Evolutionary conservation across 768 basidiomycete genomes (phyloP), one percentile per base, ranked within the genome.

Genomic region (Pisolithus microcarpus): DNA sequence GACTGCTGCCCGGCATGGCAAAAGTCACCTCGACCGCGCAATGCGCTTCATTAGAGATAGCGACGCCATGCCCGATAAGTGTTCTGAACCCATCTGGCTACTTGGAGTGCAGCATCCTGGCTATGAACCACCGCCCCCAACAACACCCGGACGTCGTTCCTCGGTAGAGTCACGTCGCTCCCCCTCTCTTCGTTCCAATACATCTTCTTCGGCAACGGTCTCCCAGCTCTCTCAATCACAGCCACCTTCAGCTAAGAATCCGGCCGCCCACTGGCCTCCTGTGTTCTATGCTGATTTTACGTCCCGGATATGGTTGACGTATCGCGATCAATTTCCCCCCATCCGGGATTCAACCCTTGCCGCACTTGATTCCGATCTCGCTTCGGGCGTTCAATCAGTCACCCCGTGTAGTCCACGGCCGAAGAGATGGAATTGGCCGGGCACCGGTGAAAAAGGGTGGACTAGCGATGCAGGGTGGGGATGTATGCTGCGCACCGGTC

Each of bases 31-130:
- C 46, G 87, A 89, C 71, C 87, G 86, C 65, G 89, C 87, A 3
- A 81, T 92, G 74, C 76, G 91, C 42, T 90, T 92, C 69, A 73
- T 97, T n/a, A 76, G 95, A 54, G 94, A 97, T 70, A 81, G 81
- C 57, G 94, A 97, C 67, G 81, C 91, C 16, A 80, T 77, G 3
- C 90, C 88, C 1, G 92, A 96, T 65, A 84, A 78, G 61, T 92
- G 82, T 49, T 61, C 76, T 0, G 89, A 93, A 18, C 79, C 85
- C 0, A 95, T 97, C 26, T 96, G 92, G 92, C 68, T 96, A 2
- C 74, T 96, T 21, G 94, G 93, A 37, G 82, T 91, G 3, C 75
- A 79, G 55, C 91, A 92, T 53, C 76, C 80, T 3, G 89, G 88
- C 0, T 89, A 83, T 57, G 87, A 86, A 55, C 68, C 72, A 8